Percentiles rank a stretch among this genome's conserved stretches.
phyloP scores from a whole-genome alignment of 257 asterid genomes.

The Handroanthus guayacan region DNA sequence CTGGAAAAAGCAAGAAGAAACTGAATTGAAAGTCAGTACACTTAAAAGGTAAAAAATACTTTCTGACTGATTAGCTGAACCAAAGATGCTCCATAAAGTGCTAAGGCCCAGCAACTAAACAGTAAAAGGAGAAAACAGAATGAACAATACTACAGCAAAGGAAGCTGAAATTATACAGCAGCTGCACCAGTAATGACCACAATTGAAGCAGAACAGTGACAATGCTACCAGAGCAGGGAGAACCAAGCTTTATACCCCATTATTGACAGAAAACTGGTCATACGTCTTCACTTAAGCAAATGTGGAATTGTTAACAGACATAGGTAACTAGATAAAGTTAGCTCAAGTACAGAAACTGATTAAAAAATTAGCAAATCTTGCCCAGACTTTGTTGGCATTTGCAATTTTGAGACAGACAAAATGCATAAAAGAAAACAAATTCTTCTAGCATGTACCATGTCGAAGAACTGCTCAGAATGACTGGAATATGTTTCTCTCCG shows the following conservation, averaged over 20 bases:
- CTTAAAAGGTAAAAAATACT: background rate
- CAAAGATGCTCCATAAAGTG: background rate
- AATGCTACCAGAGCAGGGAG: background rate
- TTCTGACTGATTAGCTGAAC: background rate
- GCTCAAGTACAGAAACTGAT: constrained; percentile 1
- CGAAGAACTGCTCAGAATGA: constrained; percentile 33
- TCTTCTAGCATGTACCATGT: constrained; percentile 29
- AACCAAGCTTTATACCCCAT: background rate
- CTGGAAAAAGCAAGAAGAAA: background rate
- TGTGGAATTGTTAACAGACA: background rate
- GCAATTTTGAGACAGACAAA: constrained; percentile 9
- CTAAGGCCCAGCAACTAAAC: background rate
- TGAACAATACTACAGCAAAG: background rate
- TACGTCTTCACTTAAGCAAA: background rate
- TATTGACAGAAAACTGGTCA: background rate
- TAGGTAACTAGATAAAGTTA: background rate
- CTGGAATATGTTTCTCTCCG: constrained; percentile 26
- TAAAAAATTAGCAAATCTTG: background rate
- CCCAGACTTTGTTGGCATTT: background rate
- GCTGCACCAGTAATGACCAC: background rate
- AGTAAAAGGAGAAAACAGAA: background rate
- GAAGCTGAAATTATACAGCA: background rate
- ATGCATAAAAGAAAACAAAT: constrained; percentile 9
- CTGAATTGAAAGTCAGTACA: background rate
- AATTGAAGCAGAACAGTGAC: background rate